Percentiles rank a stretch among this genome's conserved stretches.
phyloP scores from a whole-genome alignment of 768 basidiomycete species.

The button mushroom (Agaricus bisporus) region DNA sequence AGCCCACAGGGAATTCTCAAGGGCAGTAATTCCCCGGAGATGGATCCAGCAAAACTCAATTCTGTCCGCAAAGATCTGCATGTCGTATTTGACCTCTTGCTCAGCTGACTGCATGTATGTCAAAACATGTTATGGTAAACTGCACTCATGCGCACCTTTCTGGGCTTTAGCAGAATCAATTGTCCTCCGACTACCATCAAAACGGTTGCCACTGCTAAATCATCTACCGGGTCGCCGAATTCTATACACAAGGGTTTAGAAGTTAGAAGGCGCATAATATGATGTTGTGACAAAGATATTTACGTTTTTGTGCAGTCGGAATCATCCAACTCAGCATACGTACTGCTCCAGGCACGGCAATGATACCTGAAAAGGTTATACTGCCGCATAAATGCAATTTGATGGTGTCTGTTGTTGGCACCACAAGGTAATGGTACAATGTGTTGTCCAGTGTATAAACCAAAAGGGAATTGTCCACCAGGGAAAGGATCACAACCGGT shows the following conservation, averaged over 20 bases:
- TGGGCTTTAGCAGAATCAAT: conserved; percentile 80
- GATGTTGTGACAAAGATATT: conserved; percentile 19
- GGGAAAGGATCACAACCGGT: conserved; percentile 79
- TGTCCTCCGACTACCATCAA: conserved; percentile 94
- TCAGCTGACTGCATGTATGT: conserved; percentile 52
- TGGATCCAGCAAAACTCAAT: conserved; percentile 99
- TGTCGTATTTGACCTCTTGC: conserved; percentile 93
- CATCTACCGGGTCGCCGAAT: conserved; percentile 89
- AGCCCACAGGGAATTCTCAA: conserved; percentile 98
- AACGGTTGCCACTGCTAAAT: conserved; percentile 90
- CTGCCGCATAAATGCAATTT: conserved; percentile 89
- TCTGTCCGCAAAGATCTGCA: conserved; percentile 94
- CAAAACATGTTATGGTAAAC: background rate
- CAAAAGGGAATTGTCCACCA: conserved; percentile 91
- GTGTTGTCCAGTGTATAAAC: conserved; percentile 95
- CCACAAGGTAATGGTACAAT: conserved; percentile 85
- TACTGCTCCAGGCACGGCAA: conserved; percentile 77
- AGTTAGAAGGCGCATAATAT: background rate
- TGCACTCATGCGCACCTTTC: conserved; percentile 56
- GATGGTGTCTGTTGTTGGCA: conserved; percentile 78
- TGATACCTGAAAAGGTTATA: conserved; percentile 89
- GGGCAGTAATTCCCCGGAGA: conserved; percentile 82
- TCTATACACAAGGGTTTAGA: conserved; percentile 36
- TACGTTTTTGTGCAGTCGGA: conserved; percentile 88
- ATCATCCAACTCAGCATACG: conserved; percentile 97